Base-by-base conservation (phyloP, 2,329 filamentous ascomycete species). In the Sodiomyces alkalinus region DNA sequence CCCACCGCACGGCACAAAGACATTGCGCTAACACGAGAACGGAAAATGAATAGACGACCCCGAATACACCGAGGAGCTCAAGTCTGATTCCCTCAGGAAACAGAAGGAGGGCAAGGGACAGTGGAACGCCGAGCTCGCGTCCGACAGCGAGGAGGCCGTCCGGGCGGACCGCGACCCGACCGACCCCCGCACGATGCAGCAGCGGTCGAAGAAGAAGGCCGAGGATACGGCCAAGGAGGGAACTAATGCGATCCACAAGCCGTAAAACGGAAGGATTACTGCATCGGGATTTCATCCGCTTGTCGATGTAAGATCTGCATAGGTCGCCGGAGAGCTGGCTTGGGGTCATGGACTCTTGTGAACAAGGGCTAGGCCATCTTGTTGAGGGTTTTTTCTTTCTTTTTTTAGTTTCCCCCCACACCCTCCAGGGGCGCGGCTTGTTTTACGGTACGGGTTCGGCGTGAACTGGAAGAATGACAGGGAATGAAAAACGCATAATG, bases 121-220 rank as follows among this genome's bases (percentile, higher is more conserved):
- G 47, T 90, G 82, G 81, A 78, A 80, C 55, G 63, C 76, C 14
- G 74, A 78, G 48, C 61, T 92, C 27, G 80, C 81, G 3, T 80
- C 74, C 27, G 72, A 82, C 52, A 80, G 76, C 52, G 82, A 92
- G 60, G 79, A 80, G 49, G 71, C 70, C 41, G 63, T 90, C 52
- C 75, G 69, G 58, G 78, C 73, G 22, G 79, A 78, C 47, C 68
- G 68, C 17, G 41, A 48, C 25, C 20, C 40, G n/a, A 52, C 58
- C 33, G 51, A 60, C 27, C 51, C 62, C 37, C 53, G 55, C 36
- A 43, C 52, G 29, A 44, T 77, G 49, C 65, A 75, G 55, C 56
- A 76, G 46, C 58, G 63, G 47, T 76, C 72, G 17, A 71, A 70
- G 54, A 42, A 49, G 35, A 40, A 57, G 27, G 60, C 66, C 29